These are phyloP conservation scores for Paramecium pentaurelia DNA, from an alignment of 73 alveolate species.

Conservation along the genomic window DNA sequence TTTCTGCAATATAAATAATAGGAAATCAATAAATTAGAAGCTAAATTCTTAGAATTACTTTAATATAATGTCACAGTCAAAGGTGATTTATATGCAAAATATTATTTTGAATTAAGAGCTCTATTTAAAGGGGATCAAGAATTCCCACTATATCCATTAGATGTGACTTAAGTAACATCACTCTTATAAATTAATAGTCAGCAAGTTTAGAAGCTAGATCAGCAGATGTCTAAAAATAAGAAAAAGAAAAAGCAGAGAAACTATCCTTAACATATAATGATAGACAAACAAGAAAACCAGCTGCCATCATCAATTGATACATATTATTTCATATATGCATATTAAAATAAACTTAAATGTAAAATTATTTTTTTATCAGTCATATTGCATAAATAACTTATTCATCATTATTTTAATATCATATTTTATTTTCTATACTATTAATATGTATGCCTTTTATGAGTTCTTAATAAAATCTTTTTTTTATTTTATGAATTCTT, in stretches of 20 bases:
- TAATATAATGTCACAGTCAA: slow-evolving; percentile 92
- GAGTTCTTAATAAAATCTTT: no score
- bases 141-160: slow-evolving; percentile 52
- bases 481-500: no score
- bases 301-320: slow-evolving; percentile 48
- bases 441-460: no score
- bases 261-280: slow-evolving; percentile 51
- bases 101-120: slow-evolving; percentile 96
- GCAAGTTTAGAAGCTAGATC: slow-evolving; percentile 58
- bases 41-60: slow-evolving; percentile 92
- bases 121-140: slow-evolving; percentile 76
- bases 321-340: neutral
- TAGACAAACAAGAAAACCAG: slow-evolving; percentile 35
- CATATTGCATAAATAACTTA: neutral
- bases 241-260: slow-evolving; percentile 60
- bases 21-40: slow-evolving; percentile 93
- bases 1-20: neutral
- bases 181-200: neutral
- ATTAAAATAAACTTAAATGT: neutral
- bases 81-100: slow-evolving; percentile 93
- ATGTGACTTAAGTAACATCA: slow-evolving; percentile 37
- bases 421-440: no score
- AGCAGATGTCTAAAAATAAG: slow-evolving; percentile 49
- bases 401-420: no score
- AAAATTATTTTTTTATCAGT: neutral